A percentile compares a stretch with the other conserved stretches of the same genome.
Conservation (phyloP, 768 basidiomycete species). For the Tephrocybe sp. region DNA sequence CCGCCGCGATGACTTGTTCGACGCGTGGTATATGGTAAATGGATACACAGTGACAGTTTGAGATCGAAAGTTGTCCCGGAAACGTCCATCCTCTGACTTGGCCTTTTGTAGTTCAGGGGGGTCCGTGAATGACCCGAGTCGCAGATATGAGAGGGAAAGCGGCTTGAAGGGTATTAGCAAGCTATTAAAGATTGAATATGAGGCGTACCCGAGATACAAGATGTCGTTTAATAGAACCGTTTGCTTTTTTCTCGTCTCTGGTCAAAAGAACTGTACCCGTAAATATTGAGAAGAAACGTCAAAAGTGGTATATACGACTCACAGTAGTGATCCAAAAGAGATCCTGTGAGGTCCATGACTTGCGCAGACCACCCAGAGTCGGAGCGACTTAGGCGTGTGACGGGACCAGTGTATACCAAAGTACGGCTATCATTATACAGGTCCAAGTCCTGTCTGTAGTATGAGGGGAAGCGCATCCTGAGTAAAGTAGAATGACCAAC, state of each 20-base stretch:
- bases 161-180: conserved; percentile 45
- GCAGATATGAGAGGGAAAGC: conserved; percentile 76
- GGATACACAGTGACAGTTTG: conserved; percentile 62
- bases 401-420: conserved; percentile 62
- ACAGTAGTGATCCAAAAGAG: conserved; percentile 79
- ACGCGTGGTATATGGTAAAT: conserved; percentile 74
- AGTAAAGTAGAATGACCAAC: conserved; percentile 38
- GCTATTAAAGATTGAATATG: neutral
- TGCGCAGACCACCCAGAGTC: conserved; percentile 74
- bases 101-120: conserved; percentile 65
- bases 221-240: conserved; percentile 45
- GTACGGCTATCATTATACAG: conserved; percentile 73
- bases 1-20: conserved; percentile 48
- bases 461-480: neutral
- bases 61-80: conserved; percentile 54
- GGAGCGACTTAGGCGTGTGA: conserved; percentile 57
- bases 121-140: conserved; percentile 60
- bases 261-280: conserved; percentile 56
- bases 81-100: conserved; percentile 51
- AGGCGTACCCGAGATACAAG: conserved; percentile 64
- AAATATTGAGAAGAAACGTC: conserved; percentile 2
- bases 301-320: conserved; percentile 22
- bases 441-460: conserved; percentile 67
- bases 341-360: conserved; percentile 67
- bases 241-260: conserved; percentile 53